These are phyloP conservation scores for Eucalyptus marginata DNA, from an alignment of 345 rosid genomes.

Conservation along the genomic window DNA sequence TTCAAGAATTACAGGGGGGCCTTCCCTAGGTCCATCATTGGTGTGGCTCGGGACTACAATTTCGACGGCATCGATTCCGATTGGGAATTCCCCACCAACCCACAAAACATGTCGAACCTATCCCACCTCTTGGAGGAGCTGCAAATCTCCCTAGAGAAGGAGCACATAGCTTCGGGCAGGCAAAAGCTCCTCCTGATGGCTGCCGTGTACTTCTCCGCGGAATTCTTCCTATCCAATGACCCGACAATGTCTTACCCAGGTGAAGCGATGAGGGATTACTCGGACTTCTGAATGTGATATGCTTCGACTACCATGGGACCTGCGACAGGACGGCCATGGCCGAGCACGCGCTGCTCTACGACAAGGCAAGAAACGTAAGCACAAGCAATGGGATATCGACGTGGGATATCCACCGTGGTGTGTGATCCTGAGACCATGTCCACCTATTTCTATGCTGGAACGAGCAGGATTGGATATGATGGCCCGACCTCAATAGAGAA, in stretches of 20 bases:
- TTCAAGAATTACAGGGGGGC: neutral
- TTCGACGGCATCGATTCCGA: slow-evolving; percentile 37
- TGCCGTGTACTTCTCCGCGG: slow-evolving; percentile 22
- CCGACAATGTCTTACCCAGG: neutral
- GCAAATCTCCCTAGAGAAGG: neutral
- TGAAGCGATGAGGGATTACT: neutral
- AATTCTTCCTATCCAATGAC: neutral
- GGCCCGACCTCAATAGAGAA: slow-evolving; percentile 6
- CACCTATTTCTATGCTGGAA: slow-evolving; percentile 8
- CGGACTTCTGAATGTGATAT: slow-evolving; percentile 32
- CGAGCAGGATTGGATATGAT: slow-evolving; percentile 27
- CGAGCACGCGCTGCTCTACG: slow-evolving; percentile 8
- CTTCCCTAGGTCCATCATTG: slow-evolving; percentile 11
- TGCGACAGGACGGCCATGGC: slow-evolving; percentile 25
- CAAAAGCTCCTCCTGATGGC: slow-evolving; percentile 8
- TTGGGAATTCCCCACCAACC: slow-evolving; percentile 30
- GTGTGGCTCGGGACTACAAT: slow-evolving; percentile 12
- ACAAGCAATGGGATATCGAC: slow-evolving; percentile 16
- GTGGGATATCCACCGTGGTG: neutral
- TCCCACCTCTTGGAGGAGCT: slow-evolving; percentile 5
- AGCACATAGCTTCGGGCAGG: neutral
- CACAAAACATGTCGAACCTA: slow-evolving; percentile 10
- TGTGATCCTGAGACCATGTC: slow-evolving; percentile 8
- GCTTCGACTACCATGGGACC: slow-evolving; percentile 22
- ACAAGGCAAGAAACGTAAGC: slow-evolving; percentile 7